Base-by-base conservation (phyloP, 2,329 filamentous ascomycete genomes). In the Trichoderma koningii region DNA sequence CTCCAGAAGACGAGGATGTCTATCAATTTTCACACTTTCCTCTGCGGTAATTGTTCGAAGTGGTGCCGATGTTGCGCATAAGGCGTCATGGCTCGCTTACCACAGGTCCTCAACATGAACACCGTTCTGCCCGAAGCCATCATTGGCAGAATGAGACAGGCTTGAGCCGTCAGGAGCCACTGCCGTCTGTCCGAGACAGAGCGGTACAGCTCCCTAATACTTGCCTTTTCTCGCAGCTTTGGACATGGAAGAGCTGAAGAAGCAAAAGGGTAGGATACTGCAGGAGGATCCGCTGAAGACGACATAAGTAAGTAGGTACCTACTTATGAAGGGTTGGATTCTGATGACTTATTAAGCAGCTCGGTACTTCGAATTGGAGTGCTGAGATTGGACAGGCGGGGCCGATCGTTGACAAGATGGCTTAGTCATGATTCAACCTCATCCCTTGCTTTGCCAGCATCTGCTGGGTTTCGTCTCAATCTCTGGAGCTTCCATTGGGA, bases 401-500 rank as follows among this genome's bases (percentile, higher is more conserved):
- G 23, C 47, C 47, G 21, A 61, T 51, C 34, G 15, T 48, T 19
- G 42, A 47, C 47, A 17, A 30, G 41, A 15, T 5, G 10, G 62
- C 53, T 64, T 64, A 64, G 47, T 64, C 53, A 64, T 51, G 38
- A 44, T 44, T 59, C 34, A 59, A 64, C 62, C 23, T 64, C 55
- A 59, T 64, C 47, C 30, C 62, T 64, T 56, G 61, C 34, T 26
- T 15, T 5, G 7, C 15, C 44, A 21, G 14, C 44, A 45, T 42
- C 34, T 44, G 48, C 52, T 42, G 19, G 30, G 9, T 48, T 28
- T 47, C 30, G 34, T 28, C 34, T 61, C 19, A 19, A 26, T 34
- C 12, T 26, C 2, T 51, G 12, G 26, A 19, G 30, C n/a, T 19
- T 38, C 0, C 12, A 14, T 7, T 38, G 12, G 3, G 3, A 14